Evolutionary conservation across 2,329 filamentous ascomycete species (phyloP), one percentile per base, ranked within the genome.

Genomic region (Coniochaeta prunicola): DNA sequence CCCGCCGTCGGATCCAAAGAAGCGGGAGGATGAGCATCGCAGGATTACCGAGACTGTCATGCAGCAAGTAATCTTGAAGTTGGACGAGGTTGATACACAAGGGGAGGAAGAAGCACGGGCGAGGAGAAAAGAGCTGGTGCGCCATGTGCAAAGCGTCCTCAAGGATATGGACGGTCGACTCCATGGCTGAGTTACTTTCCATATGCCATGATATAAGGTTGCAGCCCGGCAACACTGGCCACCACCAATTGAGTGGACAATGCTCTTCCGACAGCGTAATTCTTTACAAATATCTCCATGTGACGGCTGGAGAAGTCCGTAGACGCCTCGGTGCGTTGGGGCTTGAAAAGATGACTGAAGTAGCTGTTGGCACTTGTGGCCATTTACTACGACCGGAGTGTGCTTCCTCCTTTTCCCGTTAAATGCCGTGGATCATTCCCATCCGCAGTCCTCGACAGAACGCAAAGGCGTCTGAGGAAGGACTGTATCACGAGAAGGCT

Each of bases 21-120:
- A 89, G 77, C 77, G 83, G 56, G 81, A 82, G 15, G 89, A 91
- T 34, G 88, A 92, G 67, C 87, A 93, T 70, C 86, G 88, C 69
- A 87, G 83, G 69, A 71, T 94, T 19, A 86, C 84, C 4, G 90
- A 94, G 76, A 90, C 87, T 4, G 81, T 92, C 40, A 78, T 94
- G 77, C 84, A 87, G 62, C 88, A 92, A 65, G 84, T 92, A 2
- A 68, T 93, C 38, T 74, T 94, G 63, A 93, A 92, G 74, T 72
- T 91, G 40, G 90, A 94, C 69, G 86, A 81, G 24, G 84, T 93
- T 2, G 89, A 93, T 64, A 87, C 86, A 0, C 86, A 88, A 54
- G 89, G 88, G 5, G 84, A 90, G 63, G 70, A 76, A 10, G 84
- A 87, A 13, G 84, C 88, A 28, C 79, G 89, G 62, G 73, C 79